Evolutionary conservation across 2,329 filamentous ascomycete species (phyloP), one percentile per base, ranked within the genome.

Genomic region (Zarea fungicola): DNA sequence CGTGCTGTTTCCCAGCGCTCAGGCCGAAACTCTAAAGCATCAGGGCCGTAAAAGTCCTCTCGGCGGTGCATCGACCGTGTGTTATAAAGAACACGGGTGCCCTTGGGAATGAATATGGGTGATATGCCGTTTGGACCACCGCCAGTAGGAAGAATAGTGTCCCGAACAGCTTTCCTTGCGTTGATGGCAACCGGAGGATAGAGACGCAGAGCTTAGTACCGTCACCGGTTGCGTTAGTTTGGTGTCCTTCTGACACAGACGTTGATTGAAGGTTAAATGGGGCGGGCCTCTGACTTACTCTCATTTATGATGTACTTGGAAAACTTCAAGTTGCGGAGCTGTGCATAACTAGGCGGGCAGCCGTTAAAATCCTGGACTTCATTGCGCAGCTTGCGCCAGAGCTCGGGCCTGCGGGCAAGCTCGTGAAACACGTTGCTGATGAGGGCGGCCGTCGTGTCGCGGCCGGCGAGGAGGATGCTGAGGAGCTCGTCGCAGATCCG

Each of bases 151-250:
- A 71, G 55, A 0, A 60, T 59, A 1, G 65, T 69, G 26, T 64
- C 56, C 16, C 49, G 50, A 6, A 55, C 49, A 2, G 64, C 62
- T 13, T 48, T 49, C 14, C 66, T 58, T 19, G 53, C 56, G 53
- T 68, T 70, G 3, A 62, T 44, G 3, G 66, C 65, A 1, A 68
- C 59, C 2, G 60, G 52, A 2, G 67, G 63, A 45, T 64, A 66
- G 2, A 70, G 52, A 4, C 68, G 63, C 5, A 69, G 56, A 6
- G 35, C 28, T 44, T 49, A 49, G 23, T 28, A 19, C 1, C 9
- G 11, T 1, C 13, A 13, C n/a, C n/a, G n/a, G n/a, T n/a, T n/a
- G n/a, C 8, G 35, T 47, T 39, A 47, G 44, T 23, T 13, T 28
- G 8, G 8, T 29, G 8, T 29, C 14, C 28, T 29, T 29, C 14